Conservation (phyloP, 345 rosid genomes). For the Salix koriyanagi region DNA sequence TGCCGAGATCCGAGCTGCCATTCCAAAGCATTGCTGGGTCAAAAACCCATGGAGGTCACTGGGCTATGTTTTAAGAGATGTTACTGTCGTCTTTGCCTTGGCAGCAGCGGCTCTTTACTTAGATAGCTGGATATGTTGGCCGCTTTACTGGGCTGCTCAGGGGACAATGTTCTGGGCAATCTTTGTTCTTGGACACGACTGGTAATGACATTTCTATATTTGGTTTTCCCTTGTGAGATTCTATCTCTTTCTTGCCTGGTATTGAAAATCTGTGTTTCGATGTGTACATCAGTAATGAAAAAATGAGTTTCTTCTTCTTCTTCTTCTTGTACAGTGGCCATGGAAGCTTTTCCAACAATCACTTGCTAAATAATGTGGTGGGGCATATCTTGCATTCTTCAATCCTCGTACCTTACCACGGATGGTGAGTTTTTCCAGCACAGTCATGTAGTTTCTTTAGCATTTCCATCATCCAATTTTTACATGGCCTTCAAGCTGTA, state of each 20-base stretch:
- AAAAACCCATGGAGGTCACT: conserved; percentile 29
- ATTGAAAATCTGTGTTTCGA: neutral
- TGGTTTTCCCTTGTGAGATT: neutral
- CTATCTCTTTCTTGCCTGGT: neutral
- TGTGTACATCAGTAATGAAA: neutral
- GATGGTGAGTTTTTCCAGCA: conserved; percentile 15
- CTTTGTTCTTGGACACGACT: conserved; percentile 34
- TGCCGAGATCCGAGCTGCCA: conserved; percentile 32
- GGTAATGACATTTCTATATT: conserved; percentile 2
- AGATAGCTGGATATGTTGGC: conserved; percentile 18
- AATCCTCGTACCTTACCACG: conserved; percentile 33
- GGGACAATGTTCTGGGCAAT: conserved; percentile 35
- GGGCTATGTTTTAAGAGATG: conserved; percentile 22
- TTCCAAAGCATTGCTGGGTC: conserved; percentile 33
- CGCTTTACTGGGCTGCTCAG: conserved; percentile 26
- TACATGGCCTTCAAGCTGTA: neutral
- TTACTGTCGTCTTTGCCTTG: neutral
- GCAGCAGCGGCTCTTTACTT: conserved; percentile 7
- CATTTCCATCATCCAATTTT: neutral
- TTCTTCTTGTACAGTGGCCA: conserved; percentile 21
- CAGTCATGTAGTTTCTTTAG: neutral
- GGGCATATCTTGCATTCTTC: conserved; percentile 31
- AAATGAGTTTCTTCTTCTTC: neutral
- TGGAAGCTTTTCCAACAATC: conserved; percentile 28
- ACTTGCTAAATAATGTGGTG: conserved; percentile 16